Base-by-base conservation (phyloP, 352 stramenopile species). In the Globisporangium abappressorium region DNA sequence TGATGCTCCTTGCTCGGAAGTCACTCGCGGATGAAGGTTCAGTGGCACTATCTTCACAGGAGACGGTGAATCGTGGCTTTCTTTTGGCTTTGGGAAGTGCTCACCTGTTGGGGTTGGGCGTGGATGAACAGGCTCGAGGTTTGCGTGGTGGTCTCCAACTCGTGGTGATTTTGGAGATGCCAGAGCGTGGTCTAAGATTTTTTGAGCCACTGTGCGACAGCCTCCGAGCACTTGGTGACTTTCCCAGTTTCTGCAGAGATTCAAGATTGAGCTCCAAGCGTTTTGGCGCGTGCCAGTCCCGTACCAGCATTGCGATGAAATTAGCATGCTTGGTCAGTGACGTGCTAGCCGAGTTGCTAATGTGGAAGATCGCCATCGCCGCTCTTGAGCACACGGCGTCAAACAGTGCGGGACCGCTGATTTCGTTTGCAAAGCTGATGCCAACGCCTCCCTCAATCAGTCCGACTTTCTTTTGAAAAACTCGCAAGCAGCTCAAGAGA, bases 231-330 rank as follows among this genome's bases (percentile, higher is more conserved):
- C 69, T 79, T 22, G 41, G 6, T 0, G 61, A 12, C 33, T 76
- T 75, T 22, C 56, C 70, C 20, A 81, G 26, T 26, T 84, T 87
- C 28, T 91, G 82, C 7, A 93, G 71, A 9, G 84, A 84, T 66
- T 91, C 84, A 38, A 90, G 70, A 68, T 90, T 93, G 46, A 93
- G 74, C 47, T 93, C 81, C 1, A 93, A 70, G 20, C 82, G 81
- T 38, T 86, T 88, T 0, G 81, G 78, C 1, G 81, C 73, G 12
- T 89, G 80, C 84, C 84, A 93, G 30, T 87, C 80, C 0, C 71
- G 66, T 22, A 81, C 60, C 1, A 93, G 65, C 49, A 80, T 41
- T 9, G 69, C 60, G 34, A 90, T 67, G 49, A 85, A 90, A 22
- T 90, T 75, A 3, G 79, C 62, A 33, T 78, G 66, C n/a, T 64